These are phyloP conservation scores for Pseudogymnoascus sp. DNA, from an alignment of 2,329 filamentous ascomycete genomes.

Conservation along the genomic window DNA sequence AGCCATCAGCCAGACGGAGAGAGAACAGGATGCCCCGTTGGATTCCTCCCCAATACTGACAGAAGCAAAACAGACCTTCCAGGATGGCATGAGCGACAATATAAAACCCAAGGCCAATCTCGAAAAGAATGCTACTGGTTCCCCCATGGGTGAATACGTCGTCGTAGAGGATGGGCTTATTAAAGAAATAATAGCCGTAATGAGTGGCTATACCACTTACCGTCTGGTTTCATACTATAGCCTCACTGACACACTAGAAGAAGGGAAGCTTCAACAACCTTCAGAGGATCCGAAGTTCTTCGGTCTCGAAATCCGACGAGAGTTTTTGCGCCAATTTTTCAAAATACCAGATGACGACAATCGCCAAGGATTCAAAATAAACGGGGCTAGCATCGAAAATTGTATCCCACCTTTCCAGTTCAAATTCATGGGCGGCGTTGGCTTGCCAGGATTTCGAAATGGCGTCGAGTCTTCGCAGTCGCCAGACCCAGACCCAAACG, in stretches of 20 bases:
- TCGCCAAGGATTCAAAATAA: background rate
- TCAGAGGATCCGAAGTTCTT: slow-evolving; percentile 42
- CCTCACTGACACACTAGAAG: slow-evolving; percentile 62
- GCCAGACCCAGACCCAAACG: background rate
- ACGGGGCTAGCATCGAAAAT: background rate
- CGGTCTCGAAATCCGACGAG: slow-evolving; percentile 45
- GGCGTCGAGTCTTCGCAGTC: background rate
- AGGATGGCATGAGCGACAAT: background rate
- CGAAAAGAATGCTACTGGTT: slow-evolving; percentile 54
- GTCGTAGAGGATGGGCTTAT: slow-evolving; percentile 77
- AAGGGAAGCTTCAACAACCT: slow-evolving; percentile 50
- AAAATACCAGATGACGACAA: background rate
- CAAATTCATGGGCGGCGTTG: background rate
- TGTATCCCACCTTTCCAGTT: background rate
- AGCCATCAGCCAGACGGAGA: too few relatives aligned
- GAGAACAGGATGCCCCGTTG: background rate
- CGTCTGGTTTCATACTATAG: slow-evolving; percentile 87
- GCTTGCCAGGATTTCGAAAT: background rate
- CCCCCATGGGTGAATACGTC: slow-evolving; percentile 78
- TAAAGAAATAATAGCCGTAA: slow-evolving; percentile 88
- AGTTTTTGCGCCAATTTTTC: slow-evolving; percentile 31
- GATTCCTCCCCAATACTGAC: background rate
- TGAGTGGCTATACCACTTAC: slow-evolving; percentile 64
- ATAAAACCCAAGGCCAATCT: background rate
- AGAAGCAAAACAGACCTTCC: background rate